Percentiles rank a stretch among this genome's conserved stretches.
phyloP scores from a whole-genome alignment of 164 flowering plant species.

The Berberis thunbergii region DNA sequence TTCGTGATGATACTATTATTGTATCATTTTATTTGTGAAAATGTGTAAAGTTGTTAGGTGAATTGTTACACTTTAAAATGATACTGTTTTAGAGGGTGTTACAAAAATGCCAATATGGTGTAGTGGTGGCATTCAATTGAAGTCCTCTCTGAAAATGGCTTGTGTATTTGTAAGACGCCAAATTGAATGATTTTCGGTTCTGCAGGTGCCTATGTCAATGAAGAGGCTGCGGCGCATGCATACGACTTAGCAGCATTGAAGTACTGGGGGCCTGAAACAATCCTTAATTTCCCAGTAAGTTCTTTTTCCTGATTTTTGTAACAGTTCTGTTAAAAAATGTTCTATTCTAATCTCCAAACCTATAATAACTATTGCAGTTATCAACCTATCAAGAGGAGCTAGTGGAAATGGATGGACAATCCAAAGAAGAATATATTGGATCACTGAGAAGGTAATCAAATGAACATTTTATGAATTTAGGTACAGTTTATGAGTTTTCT shows the following conservation, averaged over 20 bases:
- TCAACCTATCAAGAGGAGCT: conserved; percentile 57
- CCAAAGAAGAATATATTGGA: conserved; percentile 92
- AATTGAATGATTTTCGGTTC: not conserved
- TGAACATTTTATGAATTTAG: not conserved
- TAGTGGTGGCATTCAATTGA: not conserved
- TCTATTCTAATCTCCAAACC: no score
- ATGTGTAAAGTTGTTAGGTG: no score
- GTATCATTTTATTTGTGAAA: no score
- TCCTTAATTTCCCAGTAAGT: conserved; percentile 77
- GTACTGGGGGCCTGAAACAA: conserved; percentile 83
- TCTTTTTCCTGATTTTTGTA: not conserved
- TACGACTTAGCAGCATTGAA: conserved; percentile 93
- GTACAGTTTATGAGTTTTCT: not conserved
- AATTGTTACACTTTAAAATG: no score
- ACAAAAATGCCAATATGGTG: no score
- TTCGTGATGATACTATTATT: no score
- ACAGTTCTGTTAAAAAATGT: not conserved
- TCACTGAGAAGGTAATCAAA: conserved; percentile 66
- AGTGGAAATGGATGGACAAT: conserved; percentile 71
- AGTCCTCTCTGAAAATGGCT: not conserved
- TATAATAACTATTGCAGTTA: conserved; percentile 4
- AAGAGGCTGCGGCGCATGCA: conserved; percentile 88
- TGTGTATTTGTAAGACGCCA: not conserved
- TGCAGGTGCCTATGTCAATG: conserved; percentile 89
- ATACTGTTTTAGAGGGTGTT: no score